phyloP scores from a whole-genome alignment of 345 rosid species.

The Boechera stricta region DNA sequence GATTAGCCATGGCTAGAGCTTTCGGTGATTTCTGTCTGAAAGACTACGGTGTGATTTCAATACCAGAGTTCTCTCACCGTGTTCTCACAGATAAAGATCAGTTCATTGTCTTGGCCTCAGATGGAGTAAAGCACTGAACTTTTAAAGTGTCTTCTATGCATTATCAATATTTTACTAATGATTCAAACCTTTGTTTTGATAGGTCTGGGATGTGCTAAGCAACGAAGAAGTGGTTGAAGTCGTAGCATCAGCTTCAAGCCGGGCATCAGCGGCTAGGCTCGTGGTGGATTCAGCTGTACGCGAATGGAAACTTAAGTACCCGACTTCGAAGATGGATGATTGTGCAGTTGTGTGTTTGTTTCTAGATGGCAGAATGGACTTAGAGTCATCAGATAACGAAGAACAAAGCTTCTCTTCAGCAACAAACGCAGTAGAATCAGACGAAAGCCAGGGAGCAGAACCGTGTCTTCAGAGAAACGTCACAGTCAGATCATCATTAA shows the following conservation, averaged over 20 bases:
- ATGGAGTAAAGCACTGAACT: conserved; percentile 68
- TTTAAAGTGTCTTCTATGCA: neutral
- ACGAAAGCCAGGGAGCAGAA: conserved; percentile 80
- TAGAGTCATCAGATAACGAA: conserved; percentile 72
- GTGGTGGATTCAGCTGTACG: conserved; percentile 89
- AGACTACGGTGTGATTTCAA: conserved; percentile 96
- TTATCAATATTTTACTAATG: conserved; percentile 19
- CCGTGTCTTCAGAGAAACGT: conserved; percentile 88
- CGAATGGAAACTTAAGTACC: conserved; percentile 96
- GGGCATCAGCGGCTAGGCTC: conserved; percentile 85
- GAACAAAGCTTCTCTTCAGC: conserved; percentile 84
- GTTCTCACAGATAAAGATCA: conserved; percentile 85
- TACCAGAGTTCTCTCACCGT: conserved; percentile 93
- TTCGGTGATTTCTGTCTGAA: conserved; percentile 99
- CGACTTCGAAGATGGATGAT: conserved; percentile 99
- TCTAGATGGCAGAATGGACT: conserved; percentile 95
- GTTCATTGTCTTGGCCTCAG: conserved; percentile 96
- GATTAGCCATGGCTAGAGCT: conserved; percentile 99
- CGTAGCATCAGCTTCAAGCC: conserved; percentile 75
- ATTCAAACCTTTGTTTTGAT: conserved; percentile 28
- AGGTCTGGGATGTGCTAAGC: conserved; percentile 99
- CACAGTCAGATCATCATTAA: conserved; percentile 69
- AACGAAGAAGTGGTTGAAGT: conserved; percentile 96
- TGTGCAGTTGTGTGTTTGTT: conserved; percentile 98
- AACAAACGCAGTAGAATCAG: conserved; percentile 73